Percentiles rank a stretch among this genome's conserved stretches.
Evolutionary conservation across 2,329 filamentous ascomycete genomes (phyloP).

Genomic region (Aspergillus texensis): DNA sequence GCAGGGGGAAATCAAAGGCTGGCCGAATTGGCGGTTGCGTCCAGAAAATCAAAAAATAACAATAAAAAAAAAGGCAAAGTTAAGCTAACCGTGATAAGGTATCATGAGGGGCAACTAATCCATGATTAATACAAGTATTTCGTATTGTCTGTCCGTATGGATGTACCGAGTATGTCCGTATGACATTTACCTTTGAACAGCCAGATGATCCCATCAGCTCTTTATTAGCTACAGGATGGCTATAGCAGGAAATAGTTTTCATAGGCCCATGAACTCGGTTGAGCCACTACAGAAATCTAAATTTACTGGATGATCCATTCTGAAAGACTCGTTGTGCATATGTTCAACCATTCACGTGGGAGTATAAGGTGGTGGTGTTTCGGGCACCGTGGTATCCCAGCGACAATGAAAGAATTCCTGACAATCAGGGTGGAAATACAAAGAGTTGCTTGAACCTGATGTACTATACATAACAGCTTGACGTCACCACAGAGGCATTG

Average conservation of each 20-base stretch:
- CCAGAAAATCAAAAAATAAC: neutral
- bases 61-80: neutral
- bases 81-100: neutral
- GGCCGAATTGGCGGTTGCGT: neutral
- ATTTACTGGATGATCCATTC: neutral
- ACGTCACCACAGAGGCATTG: neutral
- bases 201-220: neutral
- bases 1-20: neutral
- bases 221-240: neutral
- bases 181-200: neutral
- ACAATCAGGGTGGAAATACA: neutral
- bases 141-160: too few relatives aligned
- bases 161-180: neutral
- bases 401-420: slow-evolving; percentile 3
- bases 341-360: neutral
- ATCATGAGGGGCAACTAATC: neutral
- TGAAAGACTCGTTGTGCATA: neutral
- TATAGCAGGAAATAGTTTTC: neutral
- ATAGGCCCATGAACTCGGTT: neutral
- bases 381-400: neutral
- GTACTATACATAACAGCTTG: neutral
- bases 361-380: too few relatives aligned
- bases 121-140: neutral
- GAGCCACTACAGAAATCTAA: neutral
- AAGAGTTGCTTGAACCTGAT: neutral